phyloP scores from a whole-genome alignment of 768 basidiomycete species.

The Kwoniella newhampshirensis region DNA sequence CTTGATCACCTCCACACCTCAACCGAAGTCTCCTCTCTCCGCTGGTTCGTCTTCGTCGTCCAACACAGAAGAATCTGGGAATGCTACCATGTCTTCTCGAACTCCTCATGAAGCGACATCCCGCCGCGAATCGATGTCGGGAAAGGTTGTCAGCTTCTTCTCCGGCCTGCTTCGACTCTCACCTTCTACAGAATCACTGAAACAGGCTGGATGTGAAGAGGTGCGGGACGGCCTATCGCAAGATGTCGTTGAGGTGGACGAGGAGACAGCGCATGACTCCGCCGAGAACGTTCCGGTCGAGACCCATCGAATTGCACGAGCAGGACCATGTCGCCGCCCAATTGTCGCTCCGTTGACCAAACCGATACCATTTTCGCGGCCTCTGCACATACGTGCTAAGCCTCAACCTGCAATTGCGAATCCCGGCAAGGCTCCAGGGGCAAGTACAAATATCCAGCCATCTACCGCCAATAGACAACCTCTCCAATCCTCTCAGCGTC shows the following conservation, averaged over 20 bases:
- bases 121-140: slow-evolving; percentile 12
- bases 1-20: background rate
- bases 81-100: no score
- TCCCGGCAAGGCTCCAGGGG: background rate
- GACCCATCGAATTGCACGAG: no score
- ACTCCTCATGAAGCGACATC: background rate
- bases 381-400: slow-evolving; percentile 2
- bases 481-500: slow-evolving; percentile 7
- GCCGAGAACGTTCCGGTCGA: no score
- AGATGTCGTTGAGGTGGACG: no score
- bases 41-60: background rate
- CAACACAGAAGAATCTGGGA: background rate
- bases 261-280: no score
- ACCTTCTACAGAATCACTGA: background rate
- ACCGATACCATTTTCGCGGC: slow-evolving; percentile 10
- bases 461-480: slow-evolving; percentile 1
- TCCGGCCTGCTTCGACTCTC: slow-evolving; percentile 6
- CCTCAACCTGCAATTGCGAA: background rate
- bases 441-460: background rate
- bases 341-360: slow-evolving; percentile 1
- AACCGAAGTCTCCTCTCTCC: background rate
- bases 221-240: no score
- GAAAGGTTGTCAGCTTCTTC: slow-evolving; percentile 15
- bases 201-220: background rate
- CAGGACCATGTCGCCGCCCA: no score